These are phyloP conservation scores for Teunomyces tritomae DNA, from an alignment of 805 yeast species.

Conservation along the genomic window DNA sequence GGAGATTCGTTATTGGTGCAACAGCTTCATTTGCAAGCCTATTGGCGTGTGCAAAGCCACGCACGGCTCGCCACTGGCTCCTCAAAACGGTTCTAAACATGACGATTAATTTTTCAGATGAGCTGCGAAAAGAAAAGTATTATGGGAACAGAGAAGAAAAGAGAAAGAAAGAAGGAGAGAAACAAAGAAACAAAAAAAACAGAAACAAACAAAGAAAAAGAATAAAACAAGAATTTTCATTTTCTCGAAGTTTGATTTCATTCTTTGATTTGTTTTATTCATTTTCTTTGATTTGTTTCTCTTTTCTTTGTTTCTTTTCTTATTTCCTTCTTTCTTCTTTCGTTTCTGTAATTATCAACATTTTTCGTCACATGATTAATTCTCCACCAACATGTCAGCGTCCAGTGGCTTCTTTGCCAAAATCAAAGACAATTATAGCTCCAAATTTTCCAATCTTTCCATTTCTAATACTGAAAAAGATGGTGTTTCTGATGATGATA, in stretches of 20 bases:
- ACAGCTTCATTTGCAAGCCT: neutral
- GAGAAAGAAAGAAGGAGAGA: neutral
- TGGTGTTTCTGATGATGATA: constrained; percentile 36
- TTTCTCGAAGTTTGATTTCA: too few species aligned
- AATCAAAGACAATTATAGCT: constrained; percentile 36
- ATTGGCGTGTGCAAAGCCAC: neutral
- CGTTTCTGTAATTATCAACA: too few species aligned
- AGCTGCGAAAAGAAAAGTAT: neutral
- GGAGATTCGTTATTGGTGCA: neutral
- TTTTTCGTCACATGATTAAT: too few species aligned
- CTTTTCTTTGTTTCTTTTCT: too few species aligned
- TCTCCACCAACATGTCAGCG: neutral
- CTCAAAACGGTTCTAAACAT: neutral
- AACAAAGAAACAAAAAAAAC: neutral
- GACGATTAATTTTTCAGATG: neutral
- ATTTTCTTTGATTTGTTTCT: too few species aligned
- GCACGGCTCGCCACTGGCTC: neutral
- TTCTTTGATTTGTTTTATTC: too few species aligned
- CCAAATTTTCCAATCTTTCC: constrained; percentile 36
- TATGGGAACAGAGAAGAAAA: neutral
- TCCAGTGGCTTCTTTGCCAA: constrained; percentile 25
- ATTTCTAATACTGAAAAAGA: constrained; percentile 35
- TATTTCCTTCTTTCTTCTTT: too few species aligned
- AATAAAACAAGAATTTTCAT: neutral
- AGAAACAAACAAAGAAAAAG: neutral